phyloP scores from a whole-genome alignment of 352 stramenopile genomes.

The Saprolegnia diclina region DNA sequence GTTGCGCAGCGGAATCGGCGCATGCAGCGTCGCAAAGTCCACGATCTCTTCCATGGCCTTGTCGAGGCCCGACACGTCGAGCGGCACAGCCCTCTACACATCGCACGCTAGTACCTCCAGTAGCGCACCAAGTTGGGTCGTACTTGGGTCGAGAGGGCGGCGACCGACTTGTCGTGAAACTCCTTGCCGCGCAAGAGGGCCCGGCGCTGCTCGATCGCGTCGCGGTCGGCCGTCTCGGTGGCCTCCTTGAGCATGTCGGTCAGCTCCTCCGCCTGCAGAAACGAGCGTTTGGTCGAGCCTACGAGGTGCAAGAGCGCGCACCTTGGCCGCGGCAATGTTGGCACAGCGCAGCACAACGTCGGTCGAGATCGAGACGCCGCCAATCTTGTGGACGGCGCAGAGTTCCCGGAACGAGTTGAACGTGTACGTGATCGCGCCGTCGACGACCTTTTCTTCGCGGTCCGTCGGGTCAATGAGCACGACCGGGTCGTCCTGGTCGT shows the following conservation, averaged over 20 bases:
- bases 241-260: slow-evolving; percentile 75
- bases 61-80: slow-evolving; percentile 43
- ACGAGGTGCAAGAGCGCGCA: slow-evolving; percentile 26
- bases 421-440: slow-evolving; percentile 83
- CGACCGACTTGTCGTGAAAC: slow-evolving; percentile 53
- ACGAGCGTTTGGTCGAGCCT: neutral
- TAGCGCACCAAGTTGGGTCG: slow-evolving; percentile 14
- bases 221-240: slow-evolving; percentile 62
- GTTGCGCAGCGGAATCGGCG: slow-evolving; percentile 63
- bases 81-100: slow-evolving; percentile 37
- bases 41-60: slow-evolving; percentile 54
- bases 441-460: slow-evolving; percentile 83
- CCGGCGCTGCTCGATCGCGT: slow-evolving; percentile 54
- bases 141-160: slow-evolving; percentile 20
- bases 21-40: slow-evolving; percentile 72
- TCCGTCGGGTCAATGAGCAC: slow-evolving; percentile 87
- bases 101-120: slow-evolving; percentile 30
- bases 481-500: slow-evolving; percentile 41
- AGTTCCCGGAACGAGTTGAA: slow-evolving; percentile 90
- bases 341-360: slow-evolving; percentile 69
- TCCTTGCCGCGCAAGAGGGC: slow-evolving; percentile 64
- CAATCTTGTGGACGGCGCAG: slow-evolving; percentile 87
- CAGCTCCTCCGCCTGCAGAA: slow-evolving; percentile 36
- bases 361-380: slow-evolving; percentile 60
- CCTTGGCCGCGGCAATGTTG: slow-evolving; percentile 70